Evolutionary conservation across 768 basidiomycete genomes (phyloP), one percentile per base, ranked within the genome.

Genomic region (Psilocybe tampanensis): DNA sequence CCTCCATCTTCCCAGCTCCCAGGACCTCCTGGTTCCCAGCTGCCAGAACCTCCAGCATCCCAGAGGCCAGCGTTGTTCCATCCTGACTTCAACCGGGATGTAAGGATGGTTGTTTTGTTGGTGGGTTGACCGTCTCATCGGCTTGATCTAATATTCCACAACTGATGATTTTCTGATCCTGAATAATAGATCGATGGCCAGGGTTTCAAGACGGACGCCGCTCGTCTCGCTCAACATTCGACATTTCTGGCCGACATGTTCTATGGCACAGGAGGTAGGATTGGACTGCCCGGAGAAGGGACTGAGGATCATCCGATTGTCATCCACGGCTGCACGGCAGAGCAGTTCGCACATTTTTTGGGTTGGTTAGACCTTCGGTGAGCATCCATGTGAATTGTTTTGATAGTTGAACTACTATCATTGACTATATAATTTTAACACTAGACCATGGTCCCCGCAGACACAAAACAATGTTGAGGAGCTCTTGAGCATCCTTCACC

Each of bases 331-430:
- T 59, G 58, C 32, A 54, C 45, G 1, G 45, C 26, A 1, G 26
- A 41, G 7, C 39, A 26, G 18, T 59, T 59, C 24, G 52, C 58
- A 0, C 48, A 59, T 36, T 59, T 53, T 29, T 51, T 60, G 21
- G 44, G 44, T 1, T 60, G 60, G 60, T 13, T 60, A 21, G 42
- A 60, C 33, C 60, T 56, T 33, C 18, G 44, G 60, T 60, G 15
- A 1, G 47, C 47, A 15, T n/a, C 33, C 23, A 29, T 18, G 8
- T 9, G 2, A 43, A 23, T 32, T 8, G 6, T 22, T 24, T 24
- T 32, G 48, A 47, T 50, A n/a, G n/a, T n/a, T n/a, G n/a, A n/a
- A n/a, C n/a, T n/a, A n/a, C n/a, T n/a, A 50, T n/a, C 23, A 29
- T 29, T 29, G 29, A 29, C 29, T 29, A 5, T 29, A n/a, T n/a